phyloP scores from a whole-genome alignment of 2,329 filamentous ascomycete species.

The Dothideomycetes sp. region DNA sequence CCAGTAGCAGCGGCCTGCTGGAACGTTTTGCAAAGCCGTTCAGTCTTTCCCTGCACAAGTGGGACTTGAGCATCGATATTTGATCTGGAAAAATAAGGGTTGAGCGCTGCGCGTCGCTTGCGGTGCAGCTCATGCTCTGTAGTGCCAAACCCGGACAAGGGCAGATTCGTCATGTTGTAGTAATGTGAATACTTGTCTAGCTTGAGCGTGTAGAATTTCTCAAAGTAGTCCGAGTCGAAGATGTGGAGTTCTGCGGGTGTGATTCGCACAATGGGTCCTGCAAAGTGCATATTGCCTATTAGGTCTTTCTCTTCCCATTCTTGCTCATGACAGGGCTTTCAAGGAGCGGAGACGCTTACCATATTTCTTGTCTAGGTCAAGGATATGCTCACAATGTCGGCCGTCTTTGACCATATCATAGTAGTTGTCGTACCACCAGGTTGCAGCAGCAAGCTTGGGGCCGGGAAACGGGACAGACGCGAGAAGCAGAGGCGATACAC shows the following conservation, averaged over 20 bases:
- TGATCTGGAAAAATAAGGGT: slow-evolving; percentile 30
- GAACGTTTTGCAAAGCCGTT: not conserved
- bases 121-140: slow-evolving; percentile 30
- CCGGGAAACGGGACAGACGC: not conserved
- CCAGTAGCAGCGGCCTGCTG: not conserved
- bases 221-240: slow-evolving; percentile 26
- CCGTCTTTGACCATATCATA: not conserved
- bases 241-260: slow-evolving; percentile 32
- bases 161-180: slow-evolving; percentile 9
- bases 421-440: slow-evolving; percentile 1
- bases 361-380: not conserved
- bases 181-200: slow-evolving; percentile 17
- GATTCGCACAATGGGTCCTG: slow-evolving; percentile 15
- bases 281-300: too few relatives aligned
- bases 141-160: slow-evolving; percentile 19
- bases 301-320: not conserved
- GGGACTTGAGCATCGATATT: not conserved
- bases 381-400: not conserved
- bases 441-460: slow-evolving; percentile 1
- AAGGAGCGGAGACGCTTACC: not conserved
- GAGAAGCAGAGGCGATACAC: not conserved
- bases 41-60: not conserved
- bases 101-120: slow-evolving; percentile 28
- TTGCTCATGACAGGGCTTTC: not conserved
- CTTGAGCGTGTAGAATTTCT: slow-evolving; percentile 13